Evolutionary conservation across 257 asterid genomes (phyloP), one percentile per base, ranked within the genome.

Genomic region (Paraleonurus japonicus): DNA sequence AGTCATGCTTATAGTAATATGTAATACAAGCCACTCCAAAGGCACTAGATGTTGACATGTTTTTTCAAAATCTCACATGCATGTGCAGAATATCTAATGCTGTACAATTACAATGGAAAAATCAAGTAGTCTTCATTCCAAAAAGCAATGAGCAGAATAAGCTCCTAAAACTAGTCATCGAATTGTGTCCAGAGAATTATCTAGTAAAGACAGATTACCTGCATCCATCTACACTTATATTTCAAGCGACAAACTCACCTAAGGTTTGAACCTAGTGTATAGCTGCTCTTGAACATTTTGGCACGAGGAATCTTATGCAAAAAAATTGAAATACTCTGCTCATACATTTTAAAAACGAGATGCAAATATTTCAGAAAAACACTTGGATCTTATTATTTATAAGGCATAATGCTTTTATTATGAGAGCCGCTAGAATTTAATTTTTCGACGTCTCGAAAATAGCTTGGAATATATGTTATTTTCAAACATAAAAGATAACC

Each of bases 61-160:
- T 53, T 15, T 24, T 51, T 30, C 28, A 39, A 26, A 23, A 57
- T 22, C 8, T n/a, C 30, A 47, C 43, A 64, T 32, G 22, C 61
- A 65, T 3, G 61, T 74, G 23, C 63, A 68, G 32, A 16, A 32
- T 60, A 72, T 37, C 51, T 37, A 72, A 67, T 65, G 81, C 12
- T 57, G 55, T 61, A 61, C 28, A 61, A 16, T 17, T 39, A 39
- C 67, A 60, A 72, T 54, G 67, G 61, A 12, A 71, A 61, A 63
- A 47, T 17, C 23, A n/a, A 63, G 60, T 15, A 39, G 45, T 62
- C 33, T 53, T 51, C 7, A 24, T 48, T 43, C 33, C 43, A 27
- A 57, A 61, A 59, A 35, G 19, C 17, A 45, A 60, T 66, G 23
- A 50, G 71, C 12, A 10, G 41, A 75, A 61, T 24, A 33, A 61